Conservation (phyloP, 371 early-diverging fungal genomes). For the Basidiobolus meristosporus region DNA sequence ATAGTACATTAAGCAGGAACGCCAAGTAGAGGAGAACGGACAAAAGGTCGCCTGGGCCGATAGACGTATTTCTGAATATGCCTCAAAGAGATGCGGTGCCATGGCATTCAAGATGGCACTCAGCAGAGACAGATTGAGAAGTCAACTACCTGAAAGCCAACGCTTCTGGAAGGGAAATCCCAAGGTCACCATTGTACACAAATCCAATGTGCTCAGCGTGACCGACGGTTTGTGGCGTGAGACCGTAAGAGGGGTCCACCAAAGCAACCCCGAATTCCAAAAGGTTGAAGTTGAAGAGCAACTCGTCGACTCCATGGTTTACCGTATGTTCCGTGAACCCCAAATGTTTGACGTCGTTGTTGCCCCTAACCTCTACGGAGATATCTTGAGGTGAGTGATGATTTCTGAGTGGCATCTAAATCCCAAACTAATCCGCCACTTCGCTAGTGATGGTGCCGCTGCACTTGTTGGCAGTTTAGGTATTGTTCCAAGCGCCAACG, state of each 20-base stretch:
- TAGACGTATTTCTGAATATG: conserved; percentile 72
- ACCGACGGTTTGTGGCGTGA: conserved; percentile 92
- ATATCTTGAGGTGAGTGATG: conserved; percentile 47
- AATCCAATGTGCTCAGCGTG: conserved; percentile 81
- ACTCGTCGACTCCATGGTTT: conserved; percentile 90
- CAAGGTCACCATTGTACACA: conserved; percentile 88
- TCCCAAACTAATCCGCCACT: background rate
- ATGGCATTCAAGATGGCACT: conserved; percentile 82
- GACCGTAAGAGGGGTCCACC: conserved; percentile 54
- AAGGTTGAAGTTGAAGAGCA: conserved; percentile 75
- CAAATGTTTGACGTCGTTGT: conserved; percentile 86
- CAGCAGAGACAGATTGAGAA: conserved; percentile 47
- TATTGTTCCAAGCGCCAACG: conserved; percentile 84
- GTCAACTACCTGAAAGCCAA: conserved; percentile 21
- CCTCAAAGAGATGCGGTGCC: conserved; percentile 62
- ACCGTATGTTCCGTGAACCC: conserved; percentile 91
- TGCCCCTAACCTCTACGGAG: conserved; percentile 91
- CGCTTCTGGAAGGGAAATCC: conserved; percentile 47
- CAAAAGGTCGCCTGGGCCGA: conserved; percentile 62
- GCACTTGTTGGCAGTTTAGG: conserved; percentile 88
- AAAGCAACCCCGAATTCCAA: conserved; percentile 27
- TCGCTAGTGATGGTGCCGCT: conserved; percentile 71
- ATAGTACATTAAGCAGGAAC: conserved; percentile 73
- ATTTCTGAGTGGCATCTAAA: background rate
- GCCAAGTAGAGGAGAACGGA: conserved; percentile 40